Evolutionary conservation across 179 eudicot species (phyloP).

Genomic region (Amaranthus tricolor): DNA sequence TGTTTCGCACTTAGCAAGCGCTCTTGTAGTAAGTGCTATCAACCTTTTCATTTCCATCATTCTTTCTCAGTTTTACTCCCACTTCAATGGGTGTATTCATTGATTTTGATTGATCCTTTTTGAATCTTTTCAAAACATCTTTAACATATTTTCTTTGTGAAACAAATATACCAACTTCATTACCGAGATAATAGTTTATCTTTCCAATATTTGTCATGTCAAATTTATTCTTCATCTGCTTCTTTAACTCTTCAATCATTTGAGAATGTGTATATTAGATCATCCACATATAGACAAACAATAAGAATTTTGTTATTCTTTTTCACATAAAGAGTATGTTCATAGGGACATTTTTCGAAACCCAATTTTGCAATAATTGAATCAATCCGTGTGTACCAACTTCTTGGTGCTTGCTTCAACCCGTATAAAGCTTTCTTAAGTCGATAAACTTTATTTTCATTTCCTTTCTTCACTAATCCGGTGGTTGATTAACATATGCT

Average conservation of each 20-base stretch:
- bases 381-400: conserved; percentile 21
- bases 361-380: conserved; percentile 2
- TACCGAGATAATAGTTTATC: conserved; percentile 12
- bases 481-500: too few species aligned
- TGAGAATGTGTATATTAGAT: too few species aligned
- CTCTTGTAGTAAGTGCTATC: conserved; percentile 4
- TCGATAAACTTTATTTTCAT: too few species aligned
- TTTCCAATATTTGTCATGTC: conserved; percentile 9
- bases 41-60: conserved; percentile 18
- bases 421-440: conserved; percentile 12
- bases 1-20: conserved; percentile 1
- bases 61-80: conserved; percentile 11
- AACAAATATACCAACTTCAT: conserved; percentile 9
- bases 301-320: not conserved
- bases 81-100: not conserved
- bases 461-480: too few species aligned
- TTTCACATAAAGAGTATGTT: conserved; percentile 15
- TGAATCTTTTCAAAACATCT: conserved; percentile 6
- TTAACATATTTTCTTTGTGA: not conserved
- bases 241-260: too few species aligned
- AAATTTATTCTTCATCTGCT: not conserved
- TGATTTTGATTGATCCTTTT: conserved; percentile 3
- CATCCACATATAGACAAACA: not conserved
- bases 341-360: conserved; percentile 11
- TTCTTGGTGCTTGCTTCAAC: conserved; percentile 16